Conservation (phyloP, 1,139 yeast species). For the Arxiozyma bovina region DNA sequence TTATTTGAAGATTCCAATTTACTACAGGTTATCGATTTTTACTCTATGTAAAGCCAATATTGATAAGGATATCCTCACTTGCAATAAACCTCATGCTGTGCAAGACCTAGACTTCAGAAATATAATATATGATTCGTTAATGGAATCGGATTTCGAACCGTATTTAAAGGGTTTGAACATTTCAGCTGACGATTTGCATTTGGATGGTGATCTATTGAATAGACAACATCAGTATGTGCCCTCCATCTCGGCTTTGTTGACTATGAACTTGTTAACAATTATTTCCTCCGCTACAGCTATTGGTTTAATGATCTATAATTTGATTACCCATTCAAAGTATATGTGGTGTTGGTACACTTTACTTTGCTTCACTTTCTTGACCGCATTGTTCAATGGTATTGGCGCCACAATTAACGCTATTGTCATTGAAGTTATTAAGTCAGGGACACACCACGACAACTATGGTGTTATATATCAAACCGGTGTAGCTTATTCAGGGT, state of each 20-base stretch:
- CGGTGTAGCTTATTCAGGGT: conserved; percentile 20
- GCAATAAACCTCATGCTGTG: conserved; percentile 28
- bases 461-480: conserved; percentile 20
- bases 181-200: conserved; percentile 21
- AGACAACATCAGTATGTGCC: conserved; percentile 28
- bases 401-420: conserved; percentile 20
- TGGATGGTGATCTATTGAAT: conserved; percentile 24
- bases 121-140: conserved; percentile 25
- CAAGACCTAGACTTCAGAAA: conserved; percentile 21
- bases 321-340: conserved; percentile 5
- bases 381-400: conserved; percentile 14
- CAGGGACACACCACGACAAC: conserved; percentile 23
- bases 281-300: conserved; percentile 16
- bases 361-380: conserved; percentile 1
- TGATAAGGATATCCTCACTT: conserved; percentile 18
- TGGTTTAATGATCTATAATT: conserved; percentile 5
- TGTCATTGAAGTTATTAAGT: conserved; percentile 20
- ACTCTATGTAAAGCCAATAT: conserved; percentile 24
- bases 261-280: conserved; percentile 21
- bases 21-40: conserved; percentile 26
- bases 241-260: conserved; percentile 22
- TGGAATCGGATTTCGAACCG: conserved; percentile 26
- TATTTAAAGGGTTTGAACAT: conserved; percentile 26
- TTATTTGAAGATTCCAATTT: conserved; percentile 23
- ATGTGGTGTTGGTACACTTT: conserved; percentile 7